These are phyloP conservation scores for Sclerospora graminicola DNA, from an alignment of 352 stramenopile species.

Conservation along the genomic window DNA sequence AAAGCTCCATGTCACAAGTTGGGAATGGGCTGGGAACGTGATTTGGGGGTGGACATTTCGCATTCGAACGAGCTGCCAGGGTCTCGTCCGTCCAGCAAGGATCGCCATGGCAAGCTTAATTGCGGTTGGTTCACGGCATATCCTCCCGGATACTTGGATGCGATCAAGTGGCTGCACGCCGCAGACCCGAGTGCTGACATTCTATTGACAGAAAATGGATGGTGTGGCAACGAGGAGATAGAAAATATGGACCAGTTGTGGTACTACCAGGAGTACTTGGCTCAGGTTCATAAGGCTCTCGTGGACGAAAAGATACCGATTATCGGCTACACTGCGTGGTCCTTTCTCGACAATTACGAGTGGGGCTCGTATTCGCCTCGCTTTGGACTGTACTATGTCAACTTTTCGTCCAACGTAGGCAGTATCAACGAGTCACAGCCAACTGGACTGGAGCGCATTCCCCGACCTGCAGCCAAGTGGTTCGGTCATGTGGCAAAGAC, in stretches of 20 bases:
- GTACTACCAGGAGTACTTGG: slow-evolving; percentile 58
- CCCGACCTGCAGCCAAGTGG: no score
- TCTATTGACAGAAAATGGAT: slow-evolving; percentile 48
- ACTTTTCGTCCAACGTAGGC: no score
- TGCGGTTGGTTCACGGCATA: slow-evolving; percentile 39
- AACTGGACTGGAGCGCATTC: no score
- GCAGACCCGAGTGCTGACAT: slow-evolving; percentile 31
- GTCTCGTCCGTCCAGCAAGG: no score
- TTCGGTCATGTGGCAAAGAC: no score
- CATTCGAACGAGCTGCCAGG: no score
- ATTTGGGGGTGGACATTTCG: no score
- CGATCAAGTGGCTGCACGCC: slow-evolving; percentile 40
- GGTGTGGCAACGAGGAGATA: slow-evolving; percentile 38
- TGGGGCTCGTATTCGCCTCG: slow-evolving; percentile 25
- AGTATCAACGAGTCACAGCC: no score
- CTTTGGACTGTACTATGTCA: slow-evolving; percentile 43
- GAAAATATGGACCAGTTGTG: slow-evolving; percentile 41
- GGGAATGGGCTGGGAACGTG: slow-evolving; percentile 28
- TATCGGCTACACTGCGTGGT: slow-evolving; percentile 15
- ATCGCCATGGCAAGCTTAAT: no score
- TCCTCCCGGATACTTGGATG: slow-evolving; percentile 36
- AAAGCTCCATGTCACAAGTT: no score
- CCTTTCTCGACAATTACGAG: slow-evolving; percentile 19
- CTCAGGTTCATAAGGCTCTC: slow-evolving; percentile 27
- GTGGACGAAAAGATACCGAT: slow-evolving; percentile 9